Percentiles rank a stretch among this genome's conserved stretches.
These are phyloP conservation scores for Capronia americana DNA, from an alignment of 2,329 filamentous ascomycete genomes.

Conservation along the genomic window DNA sequence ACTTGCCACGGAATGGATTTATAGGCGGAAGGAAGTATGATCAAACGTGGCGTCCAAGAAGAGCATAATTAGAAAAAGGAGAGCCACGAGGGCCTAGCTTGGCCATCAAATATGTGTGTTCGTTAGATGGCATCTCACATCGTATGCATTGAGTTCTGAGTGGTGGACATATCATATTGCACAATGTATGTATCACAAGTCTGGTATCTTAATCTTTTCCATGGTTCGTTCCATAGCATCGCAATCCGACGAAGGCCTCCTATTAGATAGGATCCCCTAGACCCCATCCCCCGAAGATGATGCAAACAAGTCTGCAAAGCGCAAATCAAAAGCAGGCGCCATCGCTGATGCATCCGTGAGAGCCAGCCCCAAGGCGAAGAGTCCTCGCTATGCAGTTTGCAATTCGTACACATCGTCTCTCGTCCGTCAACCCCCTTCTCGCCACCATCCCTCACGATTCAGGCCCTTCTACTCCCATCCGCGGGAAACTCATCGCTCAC, in stretches of 20 bases:
- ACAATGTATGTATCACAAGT: neutral
- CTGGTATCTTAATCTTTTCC: neutral
- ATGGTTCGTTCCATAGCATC: neutral
- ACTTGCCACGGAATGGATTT: too few relatives aligned
- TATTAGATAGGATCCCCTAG: neutral
- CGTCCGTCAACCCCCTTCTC: neutral
- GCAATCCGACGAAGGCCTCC: neutral
- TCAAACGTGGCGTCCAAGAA: too few relatives aligned
- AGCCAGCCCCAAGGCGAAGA: neutral
- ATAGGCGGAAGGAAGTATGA: too few relatives aligned
- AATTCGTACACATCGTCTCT: neutral
- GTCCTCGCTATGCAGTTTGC: neutral
- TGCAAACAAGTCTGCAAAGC: neutral
- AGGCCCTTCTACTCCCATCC: slow-evolving; percentile 33
- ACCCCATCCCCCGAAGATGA: neutral
- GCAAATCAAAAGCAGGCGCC: neutral
- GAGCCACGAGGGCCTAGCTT: neutral
- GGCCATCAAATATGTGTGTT: neutral
- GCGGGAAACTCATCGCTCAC: slow-evolving; percentile 90
- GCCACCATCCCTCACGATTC: neutral
- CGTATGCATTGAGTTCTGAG: neutral
- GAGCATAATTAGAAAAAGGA: neutral
- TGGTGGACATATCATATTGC: neutral
- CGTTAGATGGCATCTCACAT: neutral
- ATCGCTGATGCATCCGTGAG: slow-evolving; percentile 9